Evolutionary conservation across 495 filamentous ascomycete species (phyloP).

Genomic region (Talaromyces trachyspermus): DNA sequence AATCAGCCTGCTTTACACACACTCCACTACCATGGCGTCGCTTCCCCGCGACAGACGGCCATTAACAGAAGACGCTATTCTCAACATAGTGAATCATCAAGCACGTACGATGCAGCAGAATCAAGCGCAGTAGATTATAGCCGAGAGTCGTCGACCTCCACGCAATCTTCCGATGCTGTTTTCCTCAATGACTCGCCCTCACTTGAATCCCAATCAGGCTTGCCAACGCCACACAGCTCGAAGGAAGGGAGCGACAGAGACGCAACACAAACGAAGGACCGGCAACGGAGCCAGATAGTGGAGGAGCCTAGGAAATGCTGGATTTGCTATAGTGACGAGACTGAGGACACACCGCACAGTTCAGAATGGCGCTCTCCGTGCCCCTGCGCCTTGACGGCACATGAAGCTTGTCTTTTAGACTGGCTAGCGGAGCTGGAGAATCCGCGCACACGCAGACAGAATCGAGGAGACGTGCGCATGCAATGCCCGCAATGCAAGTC

Average conservation of each 20-base stretch:
- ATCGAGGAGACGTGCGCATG: conserved; percentile 47
- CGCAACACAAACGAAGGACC: background rate
- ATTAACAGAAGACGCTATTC: conserved; percentile 23
- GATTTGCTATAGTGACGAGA: conserved; percentile 86
- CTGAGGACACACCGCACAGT: conserved; percentile 59
- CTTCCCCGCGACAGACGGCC: conserved; percentile 25
- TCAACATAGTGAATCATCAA: conserved; percentile 1
- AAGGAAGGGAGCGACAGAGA: no score
- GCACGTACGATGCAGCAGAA: conserved; percentile 1
- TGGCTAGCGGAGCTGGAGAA: conserved; percentile 84
- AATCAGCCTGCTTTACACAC: no score
- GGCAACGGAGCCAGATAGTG: background rate
- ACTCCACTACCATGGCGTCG: conserved; percentile 28
- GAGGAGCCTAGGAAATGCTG: conserved; percentile 68
- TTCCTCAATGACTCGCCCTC: conserved; percentile 30
- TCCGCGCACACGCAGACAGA: conserved; percentile 44
- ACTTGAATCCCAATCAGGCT: conserved; percentile 11
- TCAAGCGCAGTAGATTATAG: background rate
- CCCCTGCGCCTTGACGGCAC: conserved; percentile 79
- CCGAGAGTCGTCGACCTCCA: background rate
- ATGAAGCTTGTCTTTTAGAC: conserved; percentile 81
- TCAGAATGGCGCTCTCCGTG: conserved; percentile 82
- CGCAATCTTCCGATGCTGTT: conserved; percentile 36
- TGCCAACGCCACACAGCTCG: conserved; percentile 5
- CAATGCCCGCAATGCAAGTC: conserved; percentile 84